These are phyloP conservation scores for Candida caryicola DNA, from an alignment of 805 yeast genomes.

Conservation along the genomic window DNA sequence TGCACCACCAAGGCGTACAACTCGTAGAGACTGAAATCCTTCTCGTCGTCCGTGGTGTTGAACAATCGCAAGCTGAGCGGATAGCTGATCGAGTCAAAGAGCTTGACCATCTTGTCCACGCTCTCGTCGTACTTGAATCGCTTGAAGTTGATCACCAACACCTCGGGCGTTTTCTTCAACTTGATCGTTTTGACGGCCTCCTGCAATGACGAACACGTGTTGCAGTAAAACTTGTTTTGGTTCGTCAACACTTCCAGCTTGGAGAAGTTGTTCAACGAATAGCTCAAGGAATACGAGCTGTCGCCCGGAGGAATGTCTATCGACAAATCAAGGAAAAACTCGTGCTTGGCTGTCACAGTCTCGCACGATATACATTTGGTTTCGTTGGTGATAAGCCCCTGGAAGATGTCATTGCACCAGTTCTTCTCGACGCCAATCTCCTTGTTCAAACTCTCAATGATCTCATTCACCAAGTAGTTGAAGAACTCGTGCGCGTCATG, in stretches of 20 bases:
- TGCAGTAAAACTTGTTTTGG: conserved; percentile 90
- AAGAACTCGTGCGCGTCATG: conserved; percentile 98
- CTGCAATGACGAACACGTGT: conserved; percentile 82
- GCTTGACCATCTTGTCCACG: conserved; percentile 74
- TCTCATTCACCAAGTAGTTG: conserved; percentile 74
- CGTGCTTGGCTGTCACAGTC: conserved; percentile 74
- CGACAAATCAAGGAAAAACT: conserved; percentile 80
- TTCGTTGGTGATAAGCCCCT: conserved; percentile 81
- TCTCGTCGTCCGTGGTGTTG: conserved; percentile 56
- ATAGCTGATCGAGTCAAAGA: conserved; percentile 81
- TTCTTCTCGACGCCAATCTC: conserved; percentile 31
- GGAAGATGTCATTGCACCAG: conserved; percentile 70
- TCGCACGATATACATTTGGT: conserved; percentile 91
- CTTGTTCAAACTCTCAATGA: conserved; percentile 55
- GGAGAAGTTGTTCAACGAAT: conserved; percentile 77
- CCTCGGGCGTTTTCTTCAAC: conserved; percentile 70
- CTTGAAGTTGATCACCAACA: conserved; percentile 81
- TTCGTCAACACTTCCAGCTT: conserved; percentile 83
- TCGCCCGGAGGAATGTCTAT: conserved; percentile 73
- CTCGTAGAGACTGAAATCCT: conserved; percentile 58
- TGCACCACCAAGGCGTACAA: conserved; percentile 86
- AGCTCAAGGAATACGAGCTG: conserved; percentile 59
- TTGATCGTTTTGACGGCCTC: conserved; percentile 92
- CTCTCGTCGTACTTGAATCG: conserved; percentile 89
- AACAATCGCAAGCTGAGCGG: conserved; percentile 70